Base-by-base conservation (phyloP, 2,329 filamentous ascomycete genomes). In the Colletotrichum zoysiae region DNA sequence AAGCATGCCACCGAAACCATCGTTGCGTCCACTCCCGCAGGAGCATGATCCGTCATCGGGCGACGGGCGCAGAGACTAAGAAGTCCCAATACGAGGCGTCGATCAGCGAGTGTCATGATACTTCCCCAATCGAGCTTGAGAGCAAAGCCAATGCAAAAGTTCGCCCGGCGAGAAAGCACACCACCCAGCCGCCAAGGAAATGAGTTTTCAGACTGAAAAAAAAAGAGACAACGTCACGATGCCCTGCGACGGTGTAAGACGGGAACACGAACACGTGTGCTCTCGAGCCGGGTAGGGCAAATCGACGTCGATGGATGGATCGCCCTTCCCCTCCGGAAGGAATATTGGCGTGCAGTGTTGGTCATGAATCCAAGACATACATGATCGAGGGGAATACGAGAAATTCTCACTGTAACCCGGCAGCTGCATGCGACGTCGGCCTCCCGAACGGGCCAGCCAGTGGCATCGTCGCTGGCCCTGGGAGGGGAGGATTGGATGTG, bases 341-440 rank as follows among this genome's bases (percentile, higher is more conserved):
- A 40, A 26, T 12, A 6, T 20, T 50, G 16, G 60, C 2, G n/a
- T 16, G n/a, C 9, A 23, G 44, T 20, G 38, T 14, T 14, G 44
- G 30, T 69, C 59, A 69, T 55, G 59, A 50, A 59, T 56, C 30
- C 40, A 23, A 44, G 50, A 56, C 46, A 62, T 16, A 56, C 46
- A 62, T 16, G 23, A 2, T 59, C 38, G 26, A 30, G 46, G n/a
- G n/a, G 38, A 71, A 71, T 71, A 71, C 69, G 69, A 71, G 69
- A 26, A 26, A 64, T 57, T 14, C n/a, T 16, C 26, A 7, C 50
- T 53, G 44, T 38, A 53, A 23, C 65, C 33, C 14, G 23, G n/a
- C 35, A 33, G 58, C 59, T 69, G 69, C 69, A 71, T 69, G 69
- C 69, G 35, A 64, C 53, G 33, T 69, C 33, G 59, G 40, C n/a